Evolutionary conservation across 1,139 yeast species (phyloP).

Genomic region (Blastobotrys arbuscula): DNA sequence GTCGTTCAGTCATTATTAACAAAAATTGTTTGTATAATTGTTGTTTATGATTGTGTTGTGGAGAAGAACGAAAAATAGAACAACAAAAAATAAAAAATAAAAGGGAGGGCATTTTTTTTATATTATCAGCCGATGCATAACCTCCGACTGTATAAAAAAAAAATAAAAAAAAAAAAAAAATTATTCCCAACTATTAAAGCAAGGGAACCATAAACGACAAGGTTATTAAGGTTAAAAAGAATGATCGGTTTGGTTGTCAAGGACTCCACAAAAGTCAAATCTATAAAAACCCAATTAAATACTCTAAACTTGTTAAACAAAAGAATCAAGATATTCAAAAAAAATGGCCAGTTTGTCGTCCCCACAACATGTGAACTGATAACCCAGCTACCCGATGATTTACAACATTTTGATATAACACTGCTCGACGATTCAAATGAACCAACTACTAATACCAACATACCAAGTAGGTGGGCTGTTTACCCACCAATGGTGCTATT

Average conservation of each 20-base stretch:
- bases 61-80: background rate
- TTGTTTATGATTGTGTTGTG: constrained; percentile 1
- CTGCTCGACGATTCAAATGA: background rate
- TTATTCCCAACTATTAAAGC: background rate
- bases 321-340: constrained; percentile 3
- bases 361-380: constrained; percentile 8
- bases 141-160: background rate
- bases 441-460: background rate
- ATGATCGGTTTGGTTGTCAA: constrained; percentile 11
- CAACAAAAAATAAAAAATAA: background rate
- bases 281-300: constrained; percentile 30
- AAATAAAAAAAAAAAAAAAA: background rate
- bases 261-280: constrained; percentile 23
- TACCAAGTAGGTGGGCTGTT: constrained; percentile 45
- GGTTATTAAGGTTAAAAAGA: no score
- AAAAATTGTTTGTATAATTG: background rate
- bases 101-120: background rate
- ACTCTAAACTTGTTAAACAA: constrained; percentile 10
- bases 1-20: background rate
- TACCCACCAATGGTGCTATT: constrained; percentile 67
- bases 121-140: background rate
- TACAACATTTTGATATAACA: background rate
- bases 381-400: background rate
- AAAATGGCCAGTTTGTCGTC: constrained; percentile 10
- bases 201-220: no score